Conservation (phyloP, 2,329 filamentous ascomycete genomes). For the Arthroderma sp. region DNA sequence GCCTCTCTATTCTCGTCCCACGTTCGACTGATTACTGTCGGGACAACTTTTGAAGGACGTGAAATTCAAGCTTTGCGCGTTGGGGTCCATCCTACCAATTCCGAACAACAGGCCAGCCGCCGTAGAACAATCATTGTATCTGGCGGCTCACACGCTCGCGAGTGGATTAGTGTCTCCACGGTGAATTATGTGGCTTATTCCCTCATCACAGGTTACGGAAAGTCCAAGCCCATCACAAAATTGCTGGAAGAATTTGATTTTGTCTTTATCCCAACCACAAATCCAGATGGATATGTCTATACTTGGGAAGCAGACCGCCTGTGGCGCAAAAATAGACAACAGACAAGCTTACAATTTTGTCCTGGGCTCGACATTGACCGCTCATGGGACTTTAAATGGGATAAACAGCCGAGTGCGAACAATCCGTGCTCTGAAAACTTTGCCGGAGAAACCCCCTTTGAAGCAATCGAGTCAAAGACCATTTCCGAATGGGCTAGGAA, state of each 20-base stretch:
- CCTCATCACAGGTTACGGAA: slow-evolving; percentile 70
- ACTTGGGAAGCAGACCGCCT: slow-evolving; percentile 83
- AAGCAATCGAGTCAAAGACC: slow-evolving; percentile 62
- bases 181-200: slow-evolving; percentile 85
- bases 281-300: slow-evolving; percentile 90
- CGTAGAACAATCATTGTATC: slow-evolving; percentile 70
- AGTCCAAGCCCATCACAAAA: slow-evolving; percentile 55
- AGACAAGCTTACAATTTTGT: slow-evolving; percentile 70
- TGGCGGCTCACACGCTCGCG: slow-evolving; percentile 80
- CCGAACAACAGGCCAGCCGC: slow-evolving; percentile 30
- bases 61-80: slow-evolving; percentile 73
- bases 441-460: slow-evolving; percentile 68
- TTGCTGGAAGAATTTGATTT: slow-evolving; percentile 77
- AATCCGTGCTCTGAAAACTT: slow-evolving; percentile 90
- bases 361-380: slow-evolving; percentile 81
- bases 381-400: slow-evolving; percentile 75
- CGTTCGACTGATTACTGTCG: slow-evolving; percentile 60
- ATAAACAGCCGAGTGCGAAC: slow-evolving; percentile 41
- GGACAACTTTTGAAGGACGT: slow-evolving; percentile 76
- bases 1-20: slow-evolving; percentile 80
- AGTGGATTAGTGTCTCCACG: slow-evolving; percentile 91
- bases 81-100: slow-evolving; percentile 44
- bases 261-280: slow-evolving; percentile 74
- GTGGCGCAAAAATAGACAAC: slow-evolving; percentile 89
- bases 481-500: slow-evolving; percentile 75